A percentile compares a stretch with the other conserved stretches of the same genome.
Conservation (phyloP, 228 moss, liverwort and hornwort species). For the Sphagnum fallax region DNA sequence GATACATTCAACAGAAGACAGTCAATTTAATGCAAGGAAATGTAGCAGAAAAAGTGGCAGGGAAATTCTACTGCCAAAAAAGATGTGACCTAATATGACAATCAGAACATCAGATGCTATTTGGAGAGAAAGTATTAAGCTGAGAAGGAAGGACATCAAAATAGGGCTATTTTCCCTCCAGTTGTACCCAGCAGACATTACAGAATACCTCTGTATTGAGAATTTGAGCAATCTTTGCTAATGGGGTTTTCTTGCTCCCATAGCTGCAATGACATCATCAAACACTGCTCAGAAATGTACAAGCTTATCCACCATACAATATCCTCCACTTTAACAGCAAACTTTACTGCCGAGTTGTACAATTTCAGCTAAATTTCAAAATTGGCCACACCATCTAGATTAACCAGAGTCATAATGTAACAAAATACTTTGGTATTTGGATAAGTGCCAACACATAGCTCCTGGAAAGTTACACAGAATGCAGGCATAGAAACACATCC, state of each 20-base stretch:
- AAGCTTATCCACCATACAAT: no score
- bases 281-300: no score
- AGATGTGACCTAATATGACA: neutral
- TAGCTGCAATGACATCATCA: slow-evolving; percentile 35
- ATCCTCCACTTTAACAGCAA: no score
- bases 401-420: no score
- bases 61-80: neutral
- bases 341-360: no score
- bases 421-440: no score
- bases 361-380: no score
- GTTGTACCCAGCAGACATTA: neutral
- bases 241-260: slow-evolving; percentile 48
- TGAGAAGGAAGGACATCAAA: slow-evolving; percentile 2
- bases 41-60: neutral
- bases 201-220: slow-evolving; percentile 35
- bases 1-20: neutral
- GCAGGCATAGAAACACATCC: no score
- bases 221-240: slow-evolving; percentile 41
- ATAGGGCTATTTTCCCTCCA: neutral
- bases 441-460: no score
- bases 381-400: no score
- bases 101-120: neutral
- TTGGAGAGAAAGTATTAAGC: neutral
- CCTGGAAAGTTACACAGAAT: no score
- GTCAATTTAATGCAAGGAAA: neutral